Conservation (phyloP, 2,329 filamentous ascomycete genomes). For the Fusarium tupiense region DNA sequence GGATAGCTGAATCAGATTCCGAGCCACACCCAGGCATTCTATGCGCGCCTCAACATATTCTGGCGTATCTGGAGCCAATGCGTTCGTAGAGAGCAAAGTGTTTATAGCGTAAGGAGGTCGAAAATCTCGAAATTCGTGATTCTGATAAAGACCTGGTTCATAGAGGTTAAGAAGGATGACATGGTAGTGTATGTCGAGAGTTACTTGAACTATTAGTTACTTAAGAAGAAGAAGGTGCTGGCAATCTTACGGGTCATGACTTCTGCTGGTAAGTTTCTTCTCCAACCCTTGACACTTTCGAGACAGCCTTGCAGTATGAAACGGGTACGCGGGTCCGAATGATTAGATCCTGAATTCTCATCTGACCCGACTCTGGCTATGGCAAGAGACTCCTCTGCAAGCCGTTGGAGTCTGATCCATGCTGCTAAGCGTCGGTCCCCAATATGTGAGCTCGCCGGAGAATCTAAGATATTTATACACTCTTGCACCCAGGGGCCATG, state of each 20-base stretch:
- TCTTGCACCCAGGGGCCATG: background rate
- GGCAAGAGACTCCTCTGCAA: background rate
- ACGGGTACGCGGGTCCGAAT: background rate
- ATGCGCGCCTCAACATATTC: rapidly evolving
- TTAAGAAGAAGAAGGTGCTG: background rate
- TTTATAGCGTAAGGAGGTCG: background rate
- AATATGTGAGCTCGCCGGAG: background rate
- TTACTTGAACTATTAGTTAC: background rate
- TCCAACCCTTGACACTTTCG: background rate
- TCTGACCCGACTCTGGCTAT: background rate
- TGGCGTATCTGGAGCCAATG: rapidly evolving
- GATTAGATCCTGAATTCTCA: rapidly evolving
- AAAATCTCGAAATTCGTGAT: background rate
- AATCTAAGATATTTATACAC: background rate
- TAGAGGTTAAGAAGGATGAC: background rate
- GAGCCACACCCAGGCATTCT: background rate
- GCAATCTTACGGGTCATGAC: background rate
- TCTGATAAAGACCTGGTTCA: background rate
- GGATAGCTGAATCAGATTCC: rapidly evolving
- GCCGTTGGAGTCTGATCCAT: background rate
- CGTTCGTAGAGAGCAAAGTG: background rate
- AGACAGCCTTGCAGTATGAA: background rate
- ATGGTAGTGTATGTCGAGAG: background rate
- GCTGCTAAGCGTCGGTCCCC: background rate
- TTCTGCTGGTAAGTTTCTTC: rapidly evolving